Percentiles rank a stretch among this genome's conserved stretches.
These are phyloP conservation scores for Pseudopithomyces chartarum DNA, from an alignment of 2,329 filamentous ascomycete species.

Conservation along the genomic window DNA sequence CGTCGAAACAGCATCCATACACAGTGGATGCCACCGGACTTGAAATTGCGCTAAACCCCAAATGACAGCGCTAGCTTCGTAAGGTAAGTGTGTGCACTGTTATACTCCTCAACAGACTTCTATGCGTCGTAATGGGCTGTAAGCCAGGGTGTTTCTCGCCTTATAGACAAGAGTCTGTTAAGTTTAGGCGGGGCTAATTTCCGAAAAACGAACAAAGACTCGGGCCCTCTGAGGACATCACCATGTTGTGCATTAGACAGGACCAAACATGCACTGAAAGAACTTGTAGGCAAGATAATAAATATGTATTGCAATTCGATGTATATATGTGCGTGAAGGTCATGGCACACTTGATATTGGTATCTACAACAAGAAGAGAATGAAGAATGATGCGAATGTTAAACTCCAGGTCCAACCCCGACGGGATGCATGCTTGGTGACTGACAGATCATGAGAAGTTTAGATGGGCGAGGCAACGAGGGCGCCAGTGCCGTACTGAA, in stretches of 20 bases:
- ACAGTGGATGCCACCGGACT: neutral
- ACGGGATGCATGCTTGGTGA: neutral
- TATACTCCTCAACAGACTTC: neutral
- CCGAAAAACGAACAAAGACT: neutral
- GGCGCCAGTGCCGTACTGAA: conserved; percentile 29
- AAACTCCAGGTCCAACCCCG: neutral
- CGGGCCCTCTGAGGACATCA: too few species aligned
- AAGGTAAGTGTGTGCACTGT: neutral
- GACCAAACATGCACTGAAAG: neutral
- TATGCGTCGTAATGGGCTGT: neutral
- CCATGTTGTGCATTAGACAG: neutral
- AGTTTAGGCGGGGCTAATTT: neutral
- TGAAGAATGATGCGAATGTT: neutral
- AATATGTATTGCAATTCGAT: neutral
- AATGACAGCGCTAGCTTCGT: neutral
- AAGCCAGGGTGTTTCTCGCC: neutral
- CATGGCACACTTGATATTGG: neutral
- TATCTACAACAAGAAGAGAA: conserved; percentile 1
- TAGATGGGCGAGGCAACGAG: conserved; percentile 7
- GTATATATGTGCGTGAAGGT: neutral
- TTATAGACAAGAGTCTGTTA: neutral
- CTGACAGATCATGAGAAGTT: neutral
- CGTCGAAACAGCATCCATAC: neutral
- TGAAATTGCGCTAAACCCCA: neutral
- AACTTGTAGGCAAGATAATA: too few species aligned